Evolutionary conservation across 139 green algal genomes (phyloP), one percentile per base, ranked within the genome.

Genomic region (Diplosphaera chodatii): DNA sequence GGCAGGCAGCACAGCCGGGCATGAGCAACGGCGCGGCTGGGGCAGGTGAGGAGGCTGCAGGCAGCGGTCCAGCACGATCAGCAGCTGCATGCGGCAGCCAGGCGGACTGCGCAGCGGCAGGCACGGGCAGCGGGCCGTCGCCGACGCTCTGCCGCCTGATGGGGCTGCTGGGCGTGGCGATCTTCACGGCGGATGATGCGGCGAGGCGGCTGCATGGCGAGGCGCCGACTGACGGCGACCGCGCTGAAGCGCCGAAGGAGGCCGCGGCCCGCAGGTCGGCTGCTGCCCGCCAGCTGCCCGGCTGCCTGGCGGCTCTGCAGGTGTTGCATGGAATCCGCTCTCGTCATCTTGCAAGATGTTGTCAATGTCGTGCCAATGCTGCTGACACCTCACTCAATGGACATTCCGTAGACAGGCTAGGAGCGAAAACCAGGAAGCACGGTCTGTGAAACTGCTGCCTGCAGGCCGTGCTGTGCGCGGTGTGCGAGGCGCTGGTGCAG

Each of bases 211-310:
- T 59, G 48, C 48, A 59, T 25, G 48, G 48, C 13, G 48, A 59
- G 8, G 48, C 48, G 16, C 48, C 48, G 13, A n/a, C 48, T 10
- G 48, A 59, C 48, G 48, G n/a, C n/a, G n/a, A n/a, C n/a, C n/a
- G n/a, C n/a, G n/a, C n/a, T n/a, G n/a, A 23, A 18, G 4, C 18
- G 3, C 13, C 16, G 3, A 59, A 59, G 48, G 48, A 23, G 16
- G 16, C 48, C 48, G 48, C 48, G 48, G 48, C 48, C 48, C 48
- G 48, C 48, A 3, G 15, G 6, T 28, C 55, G 10, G 59, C 66
- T 25, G 85, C 83, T 0, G 70, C 62, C 0, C 20, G 55, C 1
- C 71, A 77, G 70, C 66, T 81, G 3, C 40, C 22, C n/a, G 34
- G 34, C 4, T 62, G 63, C 56, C 28, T 30, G 0, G 40, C 55